These are phyloP conservation scores for Hyaloscypha variabilis DNA, from an alignment of 495 filamentous ascomycete species.

Conservation along the genomic window DNA sequence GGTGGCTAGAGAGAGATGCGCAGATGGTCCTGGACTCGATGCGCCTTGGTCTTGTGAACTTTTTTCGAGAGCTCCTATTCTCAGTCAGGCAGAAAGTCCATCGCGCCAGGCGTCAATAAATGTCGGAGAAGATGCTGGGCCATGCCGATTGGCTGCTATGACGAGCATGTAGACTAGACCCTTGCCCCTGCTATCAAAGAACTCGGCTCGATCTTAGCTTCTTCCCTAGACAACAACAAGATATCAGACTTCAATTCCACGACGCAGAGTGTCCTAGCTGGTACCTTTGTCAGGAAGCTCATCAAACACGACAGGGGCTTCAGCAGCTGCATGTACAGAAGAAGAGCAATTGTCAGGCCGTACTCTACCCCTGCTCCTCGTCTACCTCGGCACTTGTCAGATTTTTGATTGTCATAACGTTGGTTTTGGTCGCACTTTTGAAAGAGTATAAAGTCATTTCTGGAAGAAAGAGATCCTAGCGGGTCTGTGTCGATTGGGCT, in stretches of 20 bases:
- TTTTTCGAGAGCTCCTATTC: conserved; percentile 20
- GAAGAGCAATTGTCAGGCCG: not conserved
- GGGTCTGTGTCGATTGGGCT: not conserved
- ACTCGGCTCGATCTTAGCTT: not conserved
- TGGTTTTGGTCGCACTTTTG: not conserved
- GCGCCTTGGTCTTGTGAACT: not conserved
- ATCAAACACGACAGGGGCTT: not conserved
- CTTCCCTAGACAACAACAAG: not conserved
- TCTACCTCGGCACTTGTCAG: not conserved
- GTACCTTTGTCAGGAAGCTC: not conserved
- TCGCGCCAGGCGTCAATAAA: not conserved
- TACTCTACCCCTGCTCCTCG: not conserved
- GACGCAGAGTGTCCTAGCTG: not conserved
- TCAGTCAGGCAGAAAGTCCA: not conserved
- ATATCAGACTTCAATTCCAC: not conserved
- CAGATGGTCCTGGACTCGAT: conserved; percentile 12
- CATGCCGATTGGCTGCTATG: not conserved
- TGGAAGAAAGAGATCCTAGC: not conserved
- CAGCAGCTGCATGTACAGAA: not conserved
- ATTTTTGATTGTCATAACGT: not conserved
- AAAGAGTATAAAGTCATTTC: not conserved
- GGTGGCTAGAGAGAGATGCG: conserved; percentile 3
- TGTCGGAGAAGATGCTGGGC: too few relatives aligned
- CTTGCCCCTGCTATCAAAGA: conserved; percentile 3
- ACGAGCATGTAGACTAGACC: not conserved